Percentiles rank a stretch among this genome's conserved stretches.
Evolutionary conservation across 352 stramenopile genomes (phyloP).

Genomic region (Phytophthora sansomeana): DNA sequence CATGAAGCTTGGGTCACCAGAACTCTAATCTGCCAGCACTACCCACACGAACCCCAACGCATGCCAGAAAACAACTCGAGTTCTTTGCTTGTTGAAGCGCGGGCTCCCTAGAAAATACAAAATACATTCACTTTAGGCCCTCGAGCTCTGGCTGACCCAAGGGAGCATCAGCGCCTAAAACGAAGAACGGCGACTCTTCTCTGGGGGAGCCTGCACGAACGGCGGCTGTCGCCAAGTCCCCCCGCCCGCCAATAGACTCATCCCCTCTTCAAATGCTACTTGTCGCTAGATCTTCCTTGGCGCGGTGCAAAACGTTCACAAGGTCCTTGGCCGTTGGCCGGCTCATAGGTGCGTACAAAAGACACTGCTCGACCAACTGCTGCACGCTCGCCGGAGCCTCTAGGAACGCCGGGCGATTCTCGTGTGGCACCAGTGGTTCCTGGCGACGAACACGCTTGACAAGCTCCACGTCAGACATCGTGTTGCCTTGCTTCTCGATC

Average conservation of each 20-base stretch:
- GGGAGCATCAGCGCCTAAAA: constrained; percentile 29
- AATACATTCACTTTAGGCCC: constrained; percentile 39
- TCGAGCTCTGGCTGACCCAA: constrained; percentile 20
- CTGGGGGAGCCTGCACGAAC: constrained; percentile 34
- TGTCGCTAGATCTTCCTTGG: constrained; percentile 45
- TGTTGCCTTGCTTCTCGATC: constrained; percentile 57
- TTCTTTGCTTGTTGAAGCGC: constrained; percentile 4
- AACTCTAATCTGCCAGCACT: no score
- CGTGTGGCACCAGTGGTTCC: constrained; percentile 50
- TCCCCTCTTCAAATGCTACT: constrained; percentile 41
- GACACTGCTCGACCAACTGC: constrained; percentile 53
- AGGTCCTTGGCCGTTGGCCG: constrained; percentile 61
- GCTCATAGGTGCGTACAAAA: constrained; percentile 58
- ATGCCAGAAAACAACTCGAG: not conserved
- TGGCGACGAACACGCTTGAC: constrained; percentile 44
- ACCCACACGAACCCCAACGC: no score
- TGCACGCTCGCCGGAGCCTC: constrained; percentile 47
- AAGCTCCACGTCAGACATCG: constrained; percentile 61
- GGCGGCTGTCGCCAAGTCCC: constrained; percentile 27
- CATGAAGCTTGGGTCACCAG: no score
- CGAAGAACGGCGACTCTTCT: constrained; percentile 39
- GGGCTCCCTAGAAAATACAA: constrained; percentile 38
- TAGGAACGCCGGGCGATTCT: constrained; percentile 53
- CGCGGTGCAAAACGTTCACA: constrained; percentile 48
- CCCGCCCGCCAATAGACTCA: constrained; percentile 28